These are phyloP conservation scores for Clathrus columnatus DNA, from an alignment of 768 basidiomycete species.

Conservation along the genomic window DNA sequence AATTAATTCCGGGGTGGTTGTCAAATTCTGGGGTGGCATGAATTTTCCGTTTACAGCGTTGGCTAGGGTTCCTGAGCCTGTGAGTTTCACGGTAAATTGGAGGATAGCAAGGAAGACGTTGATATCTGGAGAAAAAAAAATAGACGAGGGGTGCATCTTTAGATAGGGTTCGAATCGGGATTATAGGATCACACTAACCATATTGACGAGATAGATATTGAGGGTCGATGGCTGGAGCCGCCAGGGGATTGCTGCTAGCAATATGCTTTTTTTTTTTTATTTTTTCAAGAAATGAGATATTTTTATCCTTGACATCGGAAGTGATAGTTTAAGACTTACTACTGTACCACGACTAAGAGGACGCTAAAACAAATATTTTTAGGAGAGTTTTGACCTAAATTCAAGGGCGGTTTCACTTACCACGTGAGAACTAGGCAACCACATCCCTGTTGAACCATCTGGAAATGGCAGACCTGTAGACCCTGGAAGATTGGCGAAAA, in stretches of 20 bases:
- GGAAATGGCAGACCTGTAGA: neutral
- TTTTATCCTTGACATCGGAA: neutral
- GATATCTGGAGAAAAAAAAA: neutral
- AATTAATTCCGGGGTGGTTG: neutral
- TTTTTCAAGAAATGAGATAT: neutral
- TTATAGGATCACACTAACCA: neutral
- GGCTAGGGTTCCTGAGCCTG: neutral
- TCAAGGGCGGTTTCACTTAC: neutral
- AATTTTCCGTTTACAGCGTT: neutral
- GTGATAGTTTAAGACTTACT: neutral
- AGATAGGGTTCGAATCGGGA: too few species aligned
- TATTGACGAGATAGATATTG: conserved; percentile 20
- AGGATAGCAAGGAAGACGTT: neutral
- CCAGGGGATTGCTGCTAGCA: conserved; percentile 24
- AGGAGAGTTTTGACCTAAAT: neutral
- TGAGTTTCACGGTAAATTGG: neutral
- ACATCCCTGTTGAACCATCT: neutral
- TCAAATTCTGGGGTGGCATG: neutral
- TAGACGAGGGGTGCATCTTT: too few species aligned
- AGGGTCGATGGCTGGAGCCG: conserved; percentile 30
- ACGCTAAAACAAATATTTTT: neutral
- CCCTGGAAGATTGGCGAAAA: neutral
- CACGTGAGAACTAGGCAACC: neutral
- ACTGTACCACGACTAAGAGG: neutral
- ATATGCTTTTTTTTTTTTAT: conserved; percentile 19